These are phyloP conservation scores for Aureobasidium sp. DNA, from an alignment of 2,329 filamentous ascomycete genomes.

Conservation along the genomic window DNA sequence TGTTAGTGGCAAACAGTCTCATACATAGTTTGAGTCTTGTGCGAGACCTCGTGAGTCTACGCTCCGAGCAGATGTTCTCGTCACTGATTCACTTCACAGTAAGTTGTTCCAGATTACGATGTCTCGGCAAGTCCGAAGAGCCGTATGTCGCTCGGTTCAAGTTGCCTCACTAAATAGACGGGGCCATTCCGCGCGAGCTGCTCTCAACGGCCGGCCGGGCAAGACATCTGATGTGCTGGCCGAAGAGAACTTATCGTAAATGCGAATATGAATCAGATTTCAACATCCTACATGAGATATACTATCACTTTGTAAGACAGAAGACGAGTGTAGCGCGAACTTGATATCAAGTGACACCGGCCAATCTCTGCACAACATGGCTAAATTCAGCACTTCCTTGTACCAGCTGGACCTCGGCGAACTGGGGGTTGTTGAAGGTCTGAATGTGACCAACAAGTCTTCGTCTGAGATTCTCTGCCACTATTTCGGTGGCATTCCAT, in stretches of 20 bases:
- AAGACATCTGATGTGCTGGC: neutral
- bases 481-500: conserved; percentile 49
- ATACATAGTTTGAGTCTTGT: too few relatives aligned
- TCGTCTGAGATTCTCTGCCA: conserved; percentile 29
- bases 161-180: neutral
- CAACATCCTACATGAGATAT: too few relatives aligned
- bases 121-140: too few relatives aligned
- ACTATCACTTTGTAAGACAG: too few relatives aligned
- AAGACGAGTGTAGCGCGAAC: too few relatives aligned
- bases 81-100: neutral
- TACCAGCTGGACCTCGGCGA: conserved; percentile 31
- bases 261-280: too few relatives aligned
- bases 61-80: neutral
- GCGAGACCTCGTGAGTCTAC: too few relatives aligned
- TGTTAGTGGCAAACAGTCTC: too few relatives aligned
- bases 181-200: neutral
- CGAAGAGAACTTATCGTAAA: neutral
- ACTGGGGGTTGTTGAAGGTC: conserved; percentile 42
- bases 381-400: conserved; percentile 17
- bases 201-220: neutral
- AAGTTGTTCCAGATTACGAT: too few relatives aligned
- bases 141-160: neutral
- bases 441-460: conserved; percentile 32
- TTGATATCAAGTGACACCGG: neutral
- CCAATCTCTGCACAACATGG: neutral